Evolutionary conservation across 164 flowering plant genomes (phyloP), one percentile per base, ranked within the genome.

Genomic region (Umbellularia californica): DNA sequence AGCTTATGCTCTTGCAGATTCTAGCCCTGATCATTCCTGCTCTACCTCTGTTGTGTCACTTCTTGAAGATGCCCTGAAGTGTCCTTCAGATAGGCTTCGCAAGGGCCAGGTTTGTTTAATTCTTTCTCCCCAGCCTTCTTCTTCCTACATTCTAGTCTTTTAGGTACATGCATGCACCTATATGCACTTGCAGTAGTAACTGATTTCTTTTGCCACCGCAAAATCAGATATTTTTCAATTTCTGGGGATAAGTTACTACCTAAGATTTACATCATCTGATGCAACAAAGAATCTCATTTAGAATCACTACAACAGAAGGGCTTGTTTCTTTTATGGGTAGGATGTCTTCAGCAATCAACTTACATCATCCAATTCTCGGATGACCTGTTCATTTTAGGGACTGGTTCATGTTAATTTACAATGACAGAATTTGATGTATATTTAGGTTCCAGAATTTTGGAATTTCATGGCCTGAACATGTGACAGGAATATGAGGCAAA

Each of bases 1-100:
- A 83, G 99, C 99, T 30, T 96, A 93, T 88, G 99, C 98, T 70
- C 86, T 96, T 80, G 99, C 99, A 20, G 99, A 96, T 81, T 96
- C 99, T 72, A 88, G 94, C 71, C 89, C 73, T 70, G 98, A 96
- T 80, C 86, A 92, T 63, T 91, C 97, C 69, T 88, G 89, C 85
- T 89, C 97, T 11, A 80, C 93, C 9, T 82, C 86, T 69, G 98
- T 96, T 79, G 79, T 93, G 47, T 89, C 97, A 60, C 95, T 96
- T 79, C 97, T 96, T 60, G 90, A 93, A 85, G 93, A 96, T 77
- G 99, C 99, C 58, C 76, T 96, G 82, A 90, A 87, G 83, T 96
- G 99, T 75, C 97, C 97, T 58, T 96, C 99, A 10, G 99, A 96
- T 78, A 88, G 95, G 81, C 92, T 96, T 79, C 99, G 99, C 41